Conservation (phyloP, 441 rosid species). For the Francoa sonchifolia region DNA sequence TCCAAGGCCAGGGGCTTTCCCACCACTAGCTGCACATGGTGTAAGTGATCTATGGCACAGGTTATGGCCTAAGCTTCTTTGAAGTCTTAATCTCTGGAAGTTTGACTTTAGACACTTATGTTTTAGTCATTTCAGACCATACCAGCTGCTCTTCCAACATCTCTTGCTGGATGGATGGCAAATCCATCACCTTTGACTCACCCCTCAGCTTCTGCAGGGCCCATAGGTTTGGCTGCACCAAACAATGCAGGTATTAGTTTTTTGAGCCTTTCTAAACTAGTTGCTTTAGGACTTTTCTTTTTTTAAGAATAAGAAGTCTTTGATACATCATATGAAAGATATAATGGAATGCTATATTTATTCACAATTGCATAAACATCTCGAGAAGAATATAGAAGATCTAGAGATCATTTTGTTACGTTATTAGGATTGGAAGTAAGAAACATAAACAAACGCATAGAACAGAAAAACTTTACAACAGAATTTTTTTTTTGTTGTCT, state of each 20-base stretch:
- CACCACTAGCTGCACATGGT: constrained; percentile 48
- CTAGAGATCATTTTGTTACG: no score
- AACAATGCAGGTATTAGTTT: constrained; percentile 43
- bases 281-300: not conserved
- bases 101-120: constrained; percentile 5
- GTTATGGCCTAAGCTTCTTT: constrained; percentile 5
- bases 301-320: no score
- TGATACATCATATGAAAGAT: not conserved
- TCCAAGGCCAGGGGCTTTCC: constrained; percentile 55
- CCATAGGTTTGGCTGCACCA: constrained; percentile 41
- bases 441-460: not conserved
- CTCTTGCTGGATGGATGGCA: constrained; percentile 84
- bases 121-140: constrained; percentile 64
- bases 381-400: no score
- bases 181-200: constrained; percentile 54
- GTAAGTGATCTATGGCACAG: constrained; percentile 30
- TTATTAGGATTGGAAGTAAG: constrained; percentile 4
- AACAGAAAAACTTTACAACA: constrained; percentile 4
- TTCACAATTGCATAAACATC: no score
- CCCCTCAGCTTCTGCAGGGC: constrained; percentile 58
- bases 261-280: constrained; percentile 2
- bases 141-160: constrained; percentile 51
- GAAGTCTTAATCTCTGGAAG: constrained; percentile 5
- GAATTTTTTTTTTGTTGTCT: not conserved
- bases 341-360: constrained; percentile 1